Evolutionary conservation across 1,284 basidiomycete genomes (phyloP), one percentile per base, ranked within the genome.

Genomic region (Rhodofomes roseus): DNA sequence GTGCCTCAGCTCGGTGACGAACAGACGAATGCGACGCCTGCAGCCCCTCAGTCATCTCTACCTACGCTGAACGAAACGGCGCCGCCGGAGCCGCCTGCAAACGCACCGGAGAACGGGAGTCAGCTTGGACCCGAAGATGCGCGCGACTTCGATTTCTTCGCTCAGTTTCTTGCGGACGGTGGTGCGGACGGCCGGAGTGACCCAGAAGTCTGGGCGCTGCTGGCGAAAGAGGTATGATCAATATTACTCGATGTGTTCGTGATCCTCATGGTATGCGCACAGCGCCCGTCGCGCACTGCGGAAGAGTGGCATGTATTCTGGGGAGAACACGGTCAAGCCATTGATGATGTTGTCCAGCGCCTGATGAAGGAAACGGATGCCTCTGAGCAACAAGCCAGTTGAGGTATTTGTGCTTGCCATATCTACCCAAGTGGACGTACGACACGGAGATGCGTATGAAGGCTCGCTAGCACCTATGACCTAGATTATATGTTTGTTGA

Each of bases 261-360:
- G n/a, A 6, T 44, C 11, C 39, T 50, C 20, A 25, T 53, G 31
- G 31, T 43, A 14, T n/a, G 14, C 61, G 53, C 44, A 54, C 59
- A 89, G 87, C 70, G 68, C 59, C 67, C 68, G 46, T 85, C 84
- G 63, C 71, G 71, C 55, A 81, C 81, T 20, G 76, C 76, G 16
- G 55, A 59, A 22, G 77, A 70, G 31, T 90, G 87, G 87, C 75
- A 80, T 43, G 75, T 76, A 11, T 88, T 86, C 66, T 86, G 86
- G 70, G 70, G 74, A 25, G 68, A 72, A 41, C 74, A 85, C 58
- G 69, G 75, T 55, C 63, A 72, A 12, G 72, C 76, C 22, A 78
- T 89, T 14, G 66, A 71, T 23, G 60, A 61, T 11, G 70, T 67
- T 34, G 68, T 73, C 2, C 36, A 39, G 6, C 44, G 57, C 40